phyloP scores from a whole-genome alignment of 306 rosid species.

The Glycine tomentella region DNA sequence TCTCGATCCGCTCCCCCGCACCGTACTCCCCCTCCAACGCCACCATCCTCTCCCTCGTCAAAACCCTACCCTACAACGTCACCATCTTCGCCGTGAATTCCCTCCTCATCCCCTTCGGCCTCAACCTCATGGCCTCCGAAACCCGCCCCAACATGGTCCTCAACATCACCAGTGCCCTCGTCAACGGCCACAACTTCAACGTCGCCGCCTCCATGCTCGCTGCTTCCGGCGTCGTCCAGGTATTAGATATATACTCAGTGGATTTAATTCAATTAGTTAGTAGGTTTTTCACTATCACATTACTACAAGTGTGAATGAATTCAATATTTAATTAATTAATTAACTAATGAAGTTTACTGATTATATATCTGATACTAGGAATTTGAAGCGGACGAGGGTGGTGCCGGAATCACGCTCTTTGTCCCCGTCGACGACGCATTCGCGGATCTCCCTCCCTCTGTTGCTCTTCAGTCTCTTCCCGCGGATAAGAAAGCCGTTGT shows the following conservation, averaged over 20 bases:
- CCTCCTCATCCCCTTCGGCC: constrained; percentile 72
- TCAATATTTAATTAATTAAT: too few species aligned
- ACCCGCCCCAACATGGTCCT: constrained; percentile 73
- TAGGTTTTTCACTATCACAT: too few species aligned
- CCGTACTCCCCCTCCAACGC: too few species aligned
- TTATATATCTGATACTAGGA: constrained; percentile 47
- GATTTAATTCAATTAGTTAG: too few species aligned
- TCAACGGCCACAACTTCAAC: constrained; percentile 89
- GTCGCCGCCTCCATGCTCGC: constrained; percentile 89
- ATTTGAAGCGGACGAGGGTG: constrained; percentile 92
- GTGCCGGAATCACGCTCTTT: constrained; percentile 92
- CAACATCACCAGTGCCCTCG: constrained; percentile 77
- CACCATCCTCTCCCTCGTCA: too few species aligned
- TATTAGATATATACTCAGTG: not conserved
- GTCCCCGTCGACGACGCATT: constrained; percentile 84
- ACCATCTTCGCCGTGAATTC: too few species aligned
- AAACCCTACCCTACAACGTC: too few species aligned
- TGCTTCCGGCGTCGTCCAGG: constrained; percentile 89
- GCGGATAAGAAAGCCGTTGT: constrained; percentile 88
- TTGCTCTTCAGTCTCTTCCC: constrained; percentile 73
- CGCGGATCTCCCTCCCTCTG: constrained; percentile 70
- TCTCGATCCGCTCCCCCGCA: too few species aligned
- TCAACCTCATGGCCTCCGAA: constrained; percentile 94
- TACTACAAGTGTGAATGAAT: too few species aligned
- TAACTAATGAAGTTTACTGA: too few species aligned